Base-by-base conservation (phyloP, 164 flowering plant genomes). In the Chloranthus sessilifolius region DNA sequence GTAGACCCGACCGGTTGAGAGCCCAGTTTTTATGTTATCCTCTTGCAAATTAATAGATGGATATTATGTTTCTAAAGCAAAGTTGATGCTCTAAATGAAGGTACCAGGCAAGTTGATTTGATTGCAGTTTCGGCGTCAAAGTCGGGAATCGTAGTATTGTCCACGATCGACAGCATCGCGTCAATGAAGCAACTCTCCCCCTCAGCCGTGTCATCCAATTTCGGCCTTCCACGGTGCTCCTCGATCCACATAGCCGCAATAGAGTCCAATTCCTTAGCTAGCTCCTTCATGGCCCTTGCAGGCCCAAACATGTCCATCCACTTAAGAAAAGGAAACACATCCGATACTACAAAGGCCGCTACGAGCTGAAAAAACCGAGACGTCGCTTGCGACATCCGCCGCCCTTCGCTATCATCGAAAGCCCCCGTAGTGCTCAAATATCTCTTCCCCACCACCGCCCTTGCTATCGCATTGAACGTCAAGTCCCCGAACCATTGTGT, bases 401-500 rank as follows among this genome's bases (percentile, higher is more conserved):
- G 36, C 17, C 15, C 39, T 23, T 48, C 52, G 1, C 20, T 15
- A 5, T 46, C 34, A 8, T 21, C 29, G 11, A 3, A 4, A 11
- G 1, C 25, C 1, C 27, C 27, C 21, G 0, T 1, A 43, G 46
- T 53, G 1, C 50, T 56, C 7, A 28, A 62, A 26, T 58, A 70
- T 21, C 74, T 27, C 52, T 74, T 74, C 52, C 77, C 75, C 2
- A 70, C 67, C 1, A 70, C 31, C 75, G 74, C 70, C 52, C 71
- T 72, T 60, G 61, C 55, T 9, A 78, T 52, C 3, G 44, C 52
- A 30, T 69, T 71, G 28, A 61, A 55, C 3, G 64, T 43, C 44
- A 79, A 6, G 21, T 58, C 58, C 0, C 50, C 11, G 14, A 71
- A 46, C 40, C 53, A 61, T 43, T 73, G 20, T 53, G 72, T 59